phyloP scores from a whole-genome alignment of 1,284 basidiomycete genomes.

The Inonotus obliquus region DNA sequence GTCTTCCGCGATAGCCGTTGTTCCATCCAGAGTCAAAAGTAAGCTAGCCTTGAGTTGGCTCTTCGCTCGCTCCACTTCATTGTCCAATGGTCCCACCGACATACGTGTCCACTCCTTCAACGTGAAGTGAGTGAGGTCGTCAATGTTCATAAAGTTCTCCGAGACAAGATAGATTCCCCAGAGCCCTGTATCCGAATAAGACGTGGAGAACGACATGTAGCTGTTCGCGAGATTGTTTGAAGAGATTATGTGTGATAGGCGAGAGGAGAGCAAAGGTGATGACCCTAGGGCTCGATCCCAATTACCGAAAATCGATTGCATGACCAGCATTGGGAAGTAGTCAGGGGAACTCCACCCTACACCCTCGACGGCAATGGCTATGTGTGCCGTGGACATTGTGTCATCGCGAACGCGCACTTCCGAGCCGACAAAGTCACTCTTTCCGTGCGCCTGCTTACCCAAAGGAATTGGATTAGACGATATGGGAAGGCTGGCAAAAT shows the following conservation, averaged over 20 bases:
- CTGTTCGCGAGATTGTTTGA: constrained; percentile 97
- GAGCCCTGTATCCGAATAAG: constrained; percentile 98
- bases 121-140: constrained; percentile 94
- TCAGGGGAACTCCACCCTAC: constrained; percentile 97
- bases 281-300: constrained; percentile 98
- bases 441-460: constrained; percentile 71
- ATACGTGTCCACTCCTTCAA: constrained; percentile 97
- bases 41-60: constrained; percentile 96
- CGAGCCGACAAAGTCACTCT: constrained; percentile 86
- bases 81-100: constrained; percentile 79
- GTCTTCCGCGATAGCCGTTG: constrained; percentile 96
- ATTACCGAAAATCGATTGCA: constrained; percentile 98
- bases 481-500: constrained; percentile 88
- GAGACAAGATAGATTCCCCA: constrained; percentile 99
- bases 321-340: constrained; percentile 99
- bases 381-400: constrained; percentile 82
- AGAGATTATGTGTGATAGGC: constrained; percentile 89
- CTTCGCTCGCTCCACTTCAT: constrained; percentile 96
- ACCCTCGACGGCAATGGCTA: constrained; percentile 97
- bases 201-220: constrained; percentile 99
- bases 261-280: constrained; percentile 85
- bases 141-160: constrained; percentile 91
- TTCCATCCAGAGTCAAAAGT: constrained; percentile 88
- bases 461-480: constrained; percentile 88
- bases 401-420: constrained; percentile 97